Base-by-base conservation (phyloP, 106 monocot species). In the Xerophyta viscosa region DNA sequence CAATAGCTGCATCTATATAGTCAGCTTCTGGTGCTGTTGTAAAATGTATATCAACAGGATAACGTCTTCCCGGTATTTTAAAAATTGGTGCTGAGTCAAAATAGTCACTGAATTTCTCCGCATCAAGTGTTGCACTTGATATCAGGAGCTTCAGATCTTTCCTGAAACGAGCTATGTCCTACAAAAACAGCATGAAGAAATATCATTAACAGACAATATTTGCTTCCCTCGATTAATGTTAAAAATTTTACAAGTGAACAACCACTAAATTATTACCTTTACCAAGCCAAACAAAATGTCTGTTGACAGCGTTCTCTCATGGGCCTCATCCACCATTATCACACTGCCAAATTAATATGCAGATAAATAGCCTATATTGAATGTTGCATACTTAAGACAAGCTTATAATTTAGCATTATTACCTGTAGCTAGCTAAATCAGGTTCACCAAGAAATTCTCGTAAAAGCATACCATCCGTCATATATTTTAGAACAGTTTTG, bases 361-460 rank as follows among this genome's bases (percentile, higher is more conserved):
- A 17, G n/a, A 17, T 3, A 14, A 9, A 44, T 44, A n/a, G n/a
- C n/a, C n/a, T n/a, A n/a, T n/a, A n/a, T n/a, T n/a, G n/a, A n/a
- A n/a, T n/a, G n/a, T n/a, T n/a, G n/a, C n/a, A n/a, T n/a, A n/a
- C n/a, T n/a, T n/a, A 33, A 33, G 33, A 33, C 33, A 11, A 33
- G 33, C 20, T 21, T 2, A 6, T 1, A 18, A 1, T 11, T 24
- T 37, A 48, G 41, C 26, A 33, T 1, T 54, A 41, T 21, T 62
- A 81, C 93, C 93, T 94, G 45, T 88, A 94, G 58, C 81, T 76
- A 29, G 81, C 88, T 46, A 94, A 73, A 68, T 94, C 84, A 66
- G 94, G 94, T 66, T 94, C 94, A 36, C 94, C 75, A 64, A 88
- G 88, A 45, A 94, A 94, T 71, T 94, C 94, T n/a, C 94, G 52